Percentiles rank a stretch among this genome's conserved stretches.
Conservation (phyloP, 805 yeast genomes). For the Candida lessepsii region DNA sequence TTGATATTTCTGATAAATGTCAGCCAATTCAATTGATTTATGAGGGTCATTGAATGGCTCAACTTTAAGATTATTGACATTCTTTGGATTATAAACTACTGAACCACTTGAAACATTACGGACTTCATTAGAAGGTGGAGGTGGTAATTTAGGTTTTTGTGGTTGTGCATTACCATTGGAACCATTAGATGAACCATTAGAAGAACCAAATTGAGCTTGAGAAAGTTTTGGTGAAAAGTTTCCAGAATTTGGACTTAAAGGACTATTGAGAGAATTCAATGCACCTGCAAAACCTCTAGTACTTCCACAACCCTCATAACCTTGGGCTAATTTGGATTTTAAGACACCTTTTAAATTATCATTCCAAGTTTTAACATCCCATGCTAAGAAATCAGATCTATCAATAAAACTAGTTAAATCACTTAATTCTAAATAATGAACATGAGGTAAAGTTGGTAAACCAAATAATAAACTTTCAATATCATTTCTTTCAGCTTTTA, state of each 20-base stretch:
- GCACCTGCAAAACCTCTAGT: slow-evolving; percentile 62
- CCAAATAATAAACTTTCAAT: slow-evolving; percentile 42
- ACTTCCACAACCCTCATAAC: slow-evolving; percentile 80
- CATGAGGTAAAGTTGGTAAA: slow-evolving; percentile 45
- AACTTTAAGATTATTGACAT: slow-evolving; percentile 12
- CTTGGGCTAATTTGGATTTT: slow-evolving; percentile 36
- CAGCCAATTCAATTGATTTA: slow-evolving; percentile 39
- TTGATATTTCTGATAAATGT: slow-evolving; percentile 43
- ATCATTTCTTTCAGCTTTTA: slow-evolving; percentile 43
- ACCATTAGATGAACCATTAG: no score
- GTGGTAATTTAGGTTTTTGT: not conserved
- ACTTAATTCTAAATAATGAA: slow-evolving; percentile 38
- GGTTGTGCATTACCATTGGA: no score
- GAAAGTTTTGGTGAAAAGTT: slow-evolving; percentile 4
- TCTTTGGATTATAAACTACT: slow-evolving; percentile 13
- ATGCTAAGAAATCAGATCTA: slow-evolving; percentile 25
- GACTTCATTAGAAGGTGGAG: slow-evolving; percentile 1
- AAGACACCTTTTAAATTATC: slow-evolving; percentile 28
- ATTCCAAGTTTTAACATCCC: slow-evolving; percentile 41
- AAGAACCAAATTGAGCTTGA: slow-evolving; percentile 5
- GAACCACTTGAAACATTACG: slow-evolving; percentile 15
- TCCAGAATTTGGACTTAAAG: slow-evolving; percentile 18
- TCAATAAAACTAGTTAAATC: slow-evolving; percentile 27
- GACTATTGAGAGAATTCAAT: slow-evolving; percentile 48
- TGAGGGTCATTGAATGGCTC: slow-evolving; percentile 18